Base-by-base conservation (phyloP, 805 yeast genomes). In the Cyberlindnera euphorbiae region DNA sequence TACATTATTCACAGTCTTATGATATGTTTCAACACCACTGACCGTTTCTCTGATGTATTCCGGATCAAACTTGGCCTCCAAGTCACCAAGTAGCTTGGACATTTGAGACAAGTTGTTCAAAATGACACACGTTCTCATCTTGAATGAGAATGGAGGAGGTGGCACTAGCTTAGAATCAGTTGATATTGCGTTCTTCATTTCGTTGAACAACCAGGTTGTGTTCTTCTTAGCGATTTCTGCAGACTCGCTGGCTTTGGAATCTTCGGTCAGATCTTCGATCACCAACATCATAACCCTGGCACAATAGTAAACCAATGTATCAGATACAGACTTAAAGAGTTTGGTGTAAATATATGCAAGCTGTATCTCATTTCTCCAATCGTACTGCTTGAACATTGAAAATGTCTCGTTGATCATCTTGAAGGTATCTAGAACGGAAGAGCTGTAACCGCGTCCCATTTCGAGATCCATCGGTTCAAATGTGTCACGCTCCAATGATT, bases 401-500 rank as follows among this genome's bases (percentile, higher is more conserved):
- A 84, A 53, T 10, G 76, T 70, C 35, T 77, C 77, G 40, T 71
- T 71, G 24, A 83, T 68, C 54, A 83, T 66, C 8, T 75, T 67
- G 55, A 82, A 81, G 11, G 82, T 69, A 53, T 84, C 93, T 16
- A 72, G 53, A 1, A 82, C 83, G 0, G 90, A 82, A 2, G 75
- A 63, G 42, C 86, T 77, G 49, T 67, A 67, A 1, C 50, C 50
- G 6, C 63, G 62, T 2, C 58, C 62, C 29, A 66, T 63, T 1
- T 56, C 62, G 1, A 60, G 55, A 42, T 75, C 75, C 13, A 77
- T 50, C 0, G 80, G 76, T 33, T 66, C 61, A 55, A 80, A 78
- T 1, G 52, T 50, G 53, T 88, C 96, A 9, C 64, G 69, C 8
- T 64, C 62, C 4, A 85, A 52, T 0, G 90, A 77, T 18, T 72